These are phyloP conservation scores for Leishmania guyanensis DNA, from an alignment of 208 protist genomes.

Conservation along the genomic window DNA sequence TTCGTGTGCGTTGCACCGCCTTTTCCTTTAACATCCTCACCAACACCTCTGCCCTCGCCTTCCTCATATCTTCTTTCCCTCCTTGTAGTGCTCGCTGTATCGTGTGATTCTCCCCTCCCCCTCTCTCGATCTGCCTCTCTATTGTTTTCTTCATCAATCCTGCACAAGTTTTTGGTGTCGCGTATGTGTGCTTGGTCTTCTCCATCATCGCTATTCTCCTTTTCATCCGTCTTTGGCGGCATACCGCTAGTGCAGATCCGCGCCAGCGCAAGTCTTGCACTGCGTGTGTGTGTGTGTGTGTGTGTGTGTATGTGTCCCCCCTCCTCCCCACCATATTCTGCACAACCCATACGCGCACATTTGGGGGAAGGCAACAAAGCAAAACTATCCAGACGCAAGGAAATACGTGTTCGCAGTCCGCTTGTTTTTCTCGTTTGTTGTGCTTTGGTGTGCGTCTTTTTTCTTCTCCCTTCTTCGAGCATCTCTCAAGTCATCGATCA, in stretches of 20 bases:
- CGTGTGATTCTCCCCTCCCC: not conserved
- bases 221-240: not conserved
- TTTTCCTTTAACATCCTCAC: not conserved
- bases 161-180: conserved; percentile 5
- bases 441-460: conserved; percentile 1
- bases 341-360: not conserved
- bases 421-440: not conserved
- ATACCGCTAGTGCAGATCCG: not conserved
- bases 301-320: not conserved
- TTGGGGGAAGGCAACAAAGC: not conserved
- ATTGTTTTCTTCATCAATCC: not conserved
- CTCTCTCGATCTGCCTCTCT: not conserved
- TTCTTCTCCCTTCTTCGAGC: not conserved
- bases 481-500: not conserved
- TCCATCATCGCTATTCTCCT: not conserved
- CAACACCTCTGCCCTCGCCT: not conserved
- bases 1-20: not conserved
- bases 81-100: too few species aligned
- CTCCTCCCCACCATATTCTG: not conserved
- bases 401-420: not conserved
- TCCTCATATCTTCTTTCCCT: not conserved
- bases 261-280: not conserved
- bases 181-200: not conserved
- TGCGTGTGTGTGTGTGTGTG: too few species aligned
- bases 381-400: not conserved